Conservation (phyloP, 208 protist species). For the Acanthamoeba royreba region DNA sequence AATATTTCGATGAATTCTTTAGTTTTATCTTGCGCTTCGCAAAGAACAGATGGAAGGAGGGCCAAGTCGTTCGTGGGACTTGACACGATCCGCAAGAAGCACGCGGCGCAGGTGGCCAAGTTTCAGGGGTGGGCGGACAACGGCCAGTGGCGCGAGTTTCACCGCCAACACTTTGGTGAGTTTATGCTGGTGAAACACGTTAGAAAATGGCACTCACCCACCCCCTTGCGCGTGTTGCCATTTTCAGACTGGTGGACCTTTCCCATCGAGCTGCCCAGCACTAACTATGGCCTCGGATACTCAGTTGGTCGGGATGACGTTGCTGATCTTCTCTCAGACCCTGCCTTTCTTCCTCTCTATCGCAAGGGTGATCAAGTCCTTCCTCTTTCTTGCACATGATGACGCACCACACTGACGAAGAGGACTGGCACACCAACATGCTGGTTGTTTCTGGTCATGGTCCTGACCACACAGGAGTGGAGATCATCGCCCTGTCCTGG, state of each 20-base stretch:
- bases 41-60: background rate
- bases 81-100: background rate
- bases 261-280: conserved; percentile 23
- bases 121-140: background rate
- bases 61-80: background rate
- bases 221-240: background rate
- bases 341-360: background rate
- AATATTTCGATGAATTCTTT: no score
- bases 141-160: background rate
- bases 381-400: background rate
- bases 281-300: background rate
- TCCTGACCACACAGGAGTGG: background rate
- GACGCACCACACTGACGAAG: no score
- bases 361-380: background rate
- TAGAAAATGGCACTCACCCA: background rate
- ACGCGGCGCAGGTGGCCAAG: background rate
- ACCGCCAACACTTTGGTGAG: background rate
- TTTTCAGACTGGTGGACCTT: background rate
- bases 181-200: background rate
- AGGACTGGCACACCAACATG: no score
- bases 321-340: background rate
- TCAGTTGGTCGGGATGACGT: background rate
- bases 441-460: background rate
- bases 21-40: no score
- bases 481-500: background rate